A percentile compares a stretch with the other conserved stretches of the same genome.
These are phyloP conservation scores for Samsoniella hepiali DNA, from an alignment of 2,329 filamentous ascomycete genomes.

Conservation along the genomic window DNA sequence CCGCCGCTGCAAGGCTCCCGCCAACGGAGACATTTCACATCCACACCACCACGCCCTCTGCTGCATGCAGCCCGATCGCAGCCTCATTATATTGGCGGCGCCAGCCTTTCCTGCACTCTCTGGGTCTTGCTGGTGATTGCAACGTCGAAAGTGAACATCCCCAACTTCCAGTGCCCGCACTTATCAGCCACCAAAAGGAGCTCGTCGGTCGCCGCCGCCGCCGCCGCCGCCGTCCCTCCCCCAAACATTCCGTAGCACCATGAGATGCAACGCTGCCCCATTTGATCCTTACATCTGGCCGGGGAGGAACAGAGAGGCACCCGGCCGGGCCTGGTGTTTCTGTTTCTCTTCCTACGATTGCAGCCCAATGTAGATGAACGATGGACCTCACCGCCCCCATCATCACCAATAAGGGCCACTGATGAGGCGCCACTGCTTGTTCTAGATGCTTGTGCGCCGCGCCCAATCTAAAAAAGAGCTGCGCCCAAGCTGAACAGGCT, in stretches of 20 bases:
- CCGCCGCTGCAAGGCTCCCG: not conserved
- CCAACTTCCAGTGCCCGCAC: too few species aligned
- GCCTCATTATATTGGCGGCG: slow-evolving; percentile 3
- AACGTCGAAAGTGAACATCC: too few species aligned
- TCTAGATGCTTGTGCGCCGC: not conserved
- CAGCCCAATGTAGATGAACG: not conserved
- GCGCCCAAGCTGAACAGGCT: slow-evolving; percentile 3
- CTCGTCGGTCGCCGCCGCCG: too few species aligned
- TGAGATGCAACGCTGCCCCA: too few species aligned
- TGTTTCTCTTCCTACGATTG: not conserved
- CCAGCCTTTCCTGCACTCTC: not conserved
- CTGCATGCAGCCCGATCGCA: slow-evolving; percentile 4
- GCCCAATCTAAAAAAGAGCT: not conserved
- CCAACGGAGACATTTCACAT: not conserved
- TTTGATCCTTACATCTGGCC: not conserved
- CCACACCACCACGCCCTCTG: not conserved
- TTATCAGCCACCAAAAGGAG: too few species aligned
- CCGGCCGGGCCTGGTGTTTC: not conserved
- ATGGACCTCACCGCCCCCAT: not conserved
- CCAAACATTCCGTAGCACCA: too few species aligned
- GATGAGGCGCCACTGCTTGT: not conserved
- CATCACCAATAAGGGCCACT: not conserved
- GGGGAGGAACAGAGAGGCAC: not conserved
- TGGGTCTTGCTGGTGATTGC: not conserved
- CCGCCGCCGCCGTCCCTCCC: too few species aligned